These are phyloP conservation scores for Quambalaria eucalypti DNA, from an alignment of 1,284 basidiomycete species.

Conservation along the genomic window DNA sequence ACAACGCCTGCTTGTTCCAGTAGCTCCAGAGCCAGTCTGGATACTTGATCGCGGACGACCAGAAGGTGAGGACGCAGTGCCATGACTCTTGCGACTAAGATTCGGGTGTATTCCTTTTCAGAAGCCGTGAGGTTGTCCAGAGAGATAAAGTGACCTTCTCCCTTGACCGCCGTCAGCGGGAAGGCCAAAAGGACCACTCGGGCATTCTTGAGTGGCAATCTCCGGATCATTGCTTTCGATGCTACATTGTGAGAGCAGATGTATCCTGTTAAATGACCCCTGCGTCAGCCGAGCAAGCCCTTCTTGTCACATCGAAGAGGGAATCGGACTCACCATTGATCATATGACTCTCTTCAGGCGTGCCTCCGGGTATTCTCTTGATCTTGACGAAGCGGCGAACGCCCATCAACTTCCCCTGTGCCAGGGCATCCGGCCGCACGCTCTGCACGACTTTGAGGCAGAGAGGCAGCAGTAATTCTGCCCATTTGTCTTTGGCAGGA, in stretches of 20 bases:
- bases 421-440: conserved; percentile 47
- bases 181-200: conserved; percentile 93
- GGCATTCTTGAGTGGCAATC: conserved; percentile 60
- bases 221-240: conserved; percentile 63
- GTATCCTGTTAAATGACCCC: too few species aligned
- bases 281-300: too few species aligned
- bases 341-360: conserved; percentile 67
- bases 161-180: conserved; percentile 57
- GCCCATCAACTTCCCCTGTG: conserved; percentile 72
- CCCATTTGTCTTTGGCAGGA: conserved; percentile 27
- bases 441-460: conserved; percentile 32
- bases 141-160: conserved; percentile 78
- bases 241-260: conserved; percentile 60
- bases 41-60: conserved; percentile 83
- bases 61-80: conserved; percentile 86
- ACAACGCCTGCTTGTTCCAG: conserved; percentile 77
- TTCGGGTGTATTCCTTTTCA: conserved; percentile 86
- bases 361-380: conserved; percentile 93
- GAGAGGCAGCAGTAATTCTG: conserved; percentile 31
- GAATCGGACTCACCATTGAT: too few species aligned
- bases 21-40: conserved; percentile 81
- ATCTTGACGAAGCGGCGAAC: conserved; percentile 87
- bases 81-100: conserved; percentile 78
- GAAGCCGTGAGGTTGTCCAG: conserved; percentile 86
- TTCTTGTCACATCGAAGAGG: too few species aligned